A percentile compares a stretch with the other conserved stretches of the same genome.
Evolutionary conservation across 257 asterid species (phyloP).

Genomic region (Agastache rugosa): DNA sequence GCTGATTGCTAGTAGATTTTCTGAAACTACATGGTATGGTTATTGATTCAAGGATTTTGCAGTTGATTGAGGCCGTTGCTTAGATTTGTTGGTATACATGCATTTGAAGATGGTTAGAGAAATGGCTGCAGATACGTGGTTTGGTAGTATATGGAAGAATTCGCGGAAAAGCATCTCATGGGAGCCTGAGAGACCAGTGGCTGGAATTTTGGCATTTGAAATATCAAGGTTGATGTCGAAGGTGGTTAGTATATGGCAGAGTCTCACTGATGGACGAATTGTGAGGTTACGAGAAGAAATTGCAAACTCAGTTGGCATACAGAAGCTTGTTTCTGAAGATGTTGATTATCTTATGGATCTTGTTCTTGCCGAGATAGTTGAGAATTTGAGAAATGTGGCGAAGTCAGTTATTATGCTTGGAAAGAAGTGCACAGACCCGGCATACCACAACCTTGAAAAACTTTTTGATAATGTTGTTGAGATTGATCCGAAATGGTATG

Average conservation of each 20-base stretch:
- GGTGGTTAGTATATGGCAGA: constrained; percentile 72
- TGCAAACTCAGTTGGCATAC: constrained; percentile 64
- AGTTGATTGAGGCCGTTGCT: constrained; percentile 41
- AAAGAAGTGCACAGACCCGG: constrained; percentile 67
- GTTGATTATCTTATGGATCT: constrained; percentile 69
- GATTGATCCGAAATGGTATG: constrained; percentile 59
- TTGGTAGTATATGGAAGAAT: constrained; percentile 70
- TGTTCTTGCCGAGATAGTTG: constrained; percentile 69
- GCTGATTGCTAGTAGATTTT: constrained; percentile 1
- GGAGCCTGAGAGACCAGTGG: constrained; percentile 55
- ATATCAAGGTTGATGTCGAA: constrained; percentile 79
- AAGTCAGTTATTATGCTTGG: constrained; percentile 66
- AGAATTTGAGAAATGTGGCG: constrained; percentile 57
- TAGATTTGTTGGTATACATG: constrained; percentile 33
- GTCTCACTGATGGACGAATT: constrained; percentile 60
- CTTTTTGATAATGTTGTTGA: constrained; percentile 56
- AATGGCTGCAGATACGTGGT: constrained; percentile 61
- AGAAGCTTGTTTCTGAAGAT: constrained; percentile 70
- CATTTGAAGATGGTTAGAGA: constrained; percentile 66
- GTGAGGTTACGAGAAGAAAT: constrained; percentile 69
- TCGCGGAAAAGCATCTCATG: constrained; percentile 56
- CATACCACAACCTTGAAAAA: constrained; percentile 60
- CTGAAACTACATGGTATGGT: constrained; percentile 4
- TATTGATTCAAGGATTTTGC: constrained; percentile 39
- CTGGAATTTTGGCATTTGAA: constrained; percentile 79